Base-by-base conservation (phyloP, 441 rosid species). In the Erodium trifolium region DNA sequence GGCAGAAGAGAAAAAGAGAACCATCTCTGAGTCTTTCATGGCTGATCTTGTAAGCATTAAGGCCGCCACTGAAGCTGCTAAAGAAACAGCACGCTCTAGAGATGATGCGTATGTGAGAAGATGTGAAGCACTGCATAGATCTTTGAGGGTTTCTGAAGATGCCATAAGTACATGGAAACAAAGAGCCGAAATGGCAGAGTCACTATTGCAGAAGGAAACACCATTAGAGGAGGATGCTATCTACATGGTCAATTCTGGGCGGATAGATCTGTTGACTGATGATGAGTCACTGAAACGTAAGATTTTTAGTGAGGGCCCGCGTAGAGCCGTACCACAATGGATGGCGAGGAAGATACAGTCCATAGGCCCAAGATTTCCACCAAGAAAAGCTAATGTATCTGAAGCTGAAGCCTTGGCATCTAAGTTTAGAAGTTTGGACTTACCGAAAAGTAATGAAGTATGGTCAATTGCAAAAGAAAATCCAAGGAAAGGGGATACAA, bases 391-490 rank as follows among this genome's bases (percentile, higher is more conserved):
- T 64, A 72, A 79, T 66, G 43, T 75, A 10, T 77, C 72, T 55
- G 81, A 81, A 67, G 80, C 74, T 34, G 37, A 34, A 34, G 37
- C 37, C 70, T 68, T 79, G 27, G 55, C 70, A 60, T 70, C 78
- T 49, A 66, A 57, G 23, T 70, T 77, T 66, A 72, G 68, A 63
- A 71, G 73, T 27, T 47, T 80, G 81, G 78, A 77, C 59, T 75
- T 79, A 71, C 86, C 84, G 51, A 77, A 75, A 66, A 72, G 71
- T 29, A 80, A 83, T 68, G 74, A 81, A 72, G 86, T 83, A n/a
- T 80, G 86, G 84, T 83, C 86, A 43, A 79, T 83, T 71, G 80
- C 84, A 70, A 70, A 73, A 76, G 78, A 81, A 74, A 81, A 81
- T 68, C 77, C 77, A 83, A 72, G 78, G 80, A 75, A 70, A 34